A percentile compares a stretch with the other conserved stretches of the same genome.
Evolutionary conservation across 192 early-diverging fungal genomes (phyloP).

Genomic region (Backusella mclennaniae): DNA sequence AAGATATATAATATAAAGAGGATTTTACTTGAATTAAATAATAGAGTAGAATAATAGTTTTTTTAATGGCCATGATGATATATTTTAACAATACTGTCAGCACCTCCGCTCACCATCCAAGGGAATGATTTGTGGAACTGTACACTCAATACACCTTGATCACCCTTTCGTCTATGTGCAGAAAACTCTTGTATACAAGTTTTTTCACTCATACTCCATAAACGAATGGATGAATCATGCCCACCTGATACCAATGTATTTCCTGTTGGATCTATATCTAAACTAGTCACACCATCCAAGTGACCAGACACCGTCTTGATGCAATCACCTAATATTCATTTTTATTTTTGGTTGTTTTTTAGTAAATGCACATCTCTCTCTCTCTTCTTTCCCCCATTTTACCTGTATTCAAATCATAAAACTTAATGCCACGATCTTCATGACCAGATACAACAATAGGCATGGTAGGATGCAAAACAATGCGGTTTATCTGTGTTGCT

Average conservation of each 20-base stretch:
- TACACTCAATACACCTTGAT: conserved; percentile 71
- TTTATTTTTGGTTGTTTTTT: background rate
- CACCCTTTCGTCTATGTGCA: conserved; percentile 67
- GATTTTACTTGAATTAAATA: background rate
- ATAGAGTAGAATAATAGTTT: background rate
- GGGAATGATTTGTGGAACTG: conserved; percentile 56
- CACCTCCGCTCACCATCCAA: conserved; percentile 56
- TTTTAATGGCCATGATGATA: conserved; percentile 36
- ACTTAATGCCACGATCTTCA: conserved; percentile 73
- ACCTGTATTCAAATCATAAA: conserved; percentile 76
- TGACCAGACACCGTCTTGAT: conserved; percentile 66
- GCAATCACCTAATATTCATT: conserved; percentile 49
- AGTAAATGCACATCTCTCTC: background rate
- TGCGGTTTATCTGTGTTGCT: conserved; percentile 74
- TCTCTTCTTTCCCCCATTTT: conserved; percentile 13
- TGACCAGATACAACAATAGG: conserved; percentile 72
- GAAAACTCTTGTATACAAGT: conserved; percentile 72
- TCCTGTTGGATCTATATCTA: conserved; percentile 66
- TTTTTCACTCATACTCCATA: conserved; percentile 69
- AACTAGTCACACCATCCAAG: conserved; percentile 61
- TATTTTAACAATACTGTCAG: conserved; percentile 58
- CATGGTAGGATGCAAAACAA: conserved; percentile 70
- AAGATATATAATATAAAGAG: no score
- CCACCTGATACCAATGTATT: conserved; percentile 64
- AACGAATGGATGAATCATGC: conserved; percentile 73